These are phyloP conservation scores for Nigrospora osmanthi DNA, from an alignment of 2,329 filamentous ascomycete species.

Conservation along the genomic window DNA sequence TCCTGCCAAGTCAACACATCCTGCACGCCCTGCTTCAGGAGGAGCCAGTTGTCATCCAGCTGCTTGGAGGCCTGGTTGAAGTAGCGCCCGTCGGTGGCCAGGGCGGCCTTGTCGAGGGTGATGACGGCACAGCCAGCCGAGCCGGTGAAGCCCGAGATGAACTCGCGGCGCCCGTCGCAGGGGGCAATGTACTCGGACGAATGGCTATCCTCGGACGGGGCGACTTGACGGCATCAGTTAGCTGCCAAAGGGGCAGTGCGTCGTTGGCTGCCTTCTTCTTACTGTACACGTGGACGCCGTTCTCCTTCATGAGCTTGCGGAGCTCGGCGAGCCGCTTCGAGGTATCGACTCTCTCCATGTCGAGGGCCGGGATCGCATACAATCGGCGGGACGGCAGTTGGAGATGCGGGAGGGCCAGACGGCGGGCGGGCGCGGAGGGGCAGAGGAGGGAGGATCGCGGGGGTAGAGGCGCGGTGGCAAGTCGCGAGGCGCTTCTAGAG, in stretches of 20 bases:
- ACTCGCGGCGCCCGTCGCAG: slow-evolving; percentile 87
- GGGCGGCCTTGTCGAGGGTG: slow-evolving; percentile 74
- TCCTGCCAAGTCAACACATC: slow-evolving; percentile 97
- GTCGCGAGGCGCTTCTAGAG: background rate
- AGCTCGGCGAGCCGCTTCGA: slow-evolving; percentile 67
- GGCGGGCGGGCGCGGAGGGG: slow-evolving; percentile 9
- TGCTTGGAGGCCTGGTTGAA: slow-evolving; percentile 95
- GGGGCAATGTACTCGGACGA: slow-evolving; percentile 96
- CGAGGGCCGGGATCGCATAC: slow-evolving; percentile 8
- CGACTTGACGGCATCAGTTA: slow-evolving; percentile 49
- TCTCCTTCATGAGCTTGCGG: slow-evolving; percentile 77
- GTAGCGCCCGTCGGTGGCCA: slow-evolving; percentile 94
- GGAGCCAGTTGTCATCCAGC: slow-evolving; percentile 81
- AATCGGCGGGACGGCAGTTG: too few relatives aligned
- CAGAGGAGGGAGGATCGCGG: slow-evolving; percentile 2
- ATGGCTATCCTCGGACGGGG: slow-evolving; percentile 95
- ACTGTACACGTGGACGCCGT: slow-evolving; percentile 90
- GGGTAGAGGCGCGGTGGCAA: background rate
- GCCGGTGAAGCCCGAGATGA: slow-evolving; percentile 88
- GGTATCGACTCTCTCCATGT: slow-evolving; percentile 76
- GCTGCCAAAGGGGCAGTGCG: slow-evolving; percentile 9
- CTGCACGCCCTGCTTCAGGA: slow-evolving; percentile 88
- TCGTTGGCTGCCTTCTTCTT: slow-evolving; percentile 25
- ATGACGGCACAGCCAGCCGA: slow-evolving; percentile 91
- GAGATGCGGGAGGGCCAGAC: too few relatives aligned